phyloP scores from a whole-genome alignment of 192 early-diverging fungal species.

The Cladochytrium replicatum region DNA sequence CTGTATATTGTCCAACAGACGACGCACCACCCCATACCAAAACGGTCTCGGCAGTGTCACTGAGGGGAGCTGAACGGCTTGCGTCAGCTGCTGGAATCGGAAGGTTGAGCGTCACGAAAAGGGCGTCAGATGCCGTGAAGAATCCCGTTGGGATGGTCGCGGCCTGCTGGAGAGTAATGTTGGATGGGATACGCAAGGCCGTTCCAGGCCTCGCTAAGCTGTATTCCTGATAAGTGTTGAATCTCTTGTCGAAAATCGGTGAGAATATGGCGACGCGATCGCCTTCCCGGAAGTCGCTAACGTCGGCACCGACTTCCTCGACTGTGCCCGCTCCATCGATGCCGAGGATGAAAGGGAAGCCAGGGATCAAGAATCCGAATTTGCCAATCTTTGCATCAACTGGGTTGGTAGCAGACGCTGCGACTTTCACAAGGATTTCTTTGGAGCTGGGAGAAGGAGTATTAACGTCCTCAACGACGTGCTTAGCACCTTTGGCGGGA shows the following conservation, averaged over 20 bases:
- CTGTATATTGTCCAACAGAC: slow-evolving; percentile 9
- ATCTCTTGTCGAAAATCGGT: background rate
- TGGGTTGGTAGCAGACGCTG: slow-evolving; percentile 9
- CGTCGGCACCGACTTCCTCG: slow-evolving; percentile 3
- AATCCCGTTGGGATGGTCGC: slow-evolving; percentile 4
- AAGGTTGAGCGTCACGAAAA: slow-evolving; percentile 7
- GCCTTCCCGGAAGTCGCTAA: slow-evolving; percentile 2
- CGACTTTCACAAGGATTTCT: slow-evolving; percentile 19
- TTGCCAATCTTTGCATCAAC: slow-evolving; percentile 10
- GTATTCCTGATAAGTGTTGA: slow-evolving; percentile 7
- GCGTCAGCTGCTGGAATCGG: slow-evolving; percentile 4
- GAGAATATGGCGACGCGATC: no score
- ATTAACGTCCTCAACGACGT: no score
- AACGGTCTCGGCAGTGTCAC: slow-evolving; percentile 14
- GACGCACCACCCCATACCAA: slow-evolving; percentile 13
- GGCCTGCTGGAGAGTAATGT: slow-evolving; percentile 12
- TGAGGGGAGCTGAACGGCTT: slow-evolving; percentile 9
- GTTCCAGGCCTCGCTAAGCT: background rate
- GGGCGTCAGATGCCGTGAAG: slow-evolving; percentile 1
- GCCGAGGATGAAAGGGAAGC: slow-evolving; percentile 12
- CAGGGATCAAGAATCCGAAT: slow-evolving; percentile 1
- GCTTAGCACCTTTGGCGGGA: no score
- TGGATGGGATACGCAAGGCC: slow-evolving; percentile 4
- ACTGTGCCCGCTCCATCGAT: slow-evolving; percentile 8
- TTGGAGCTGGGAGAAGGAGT: no score